phyloP scores from a whole-genome alignment of 768 basidiomycete species.

The Boletus vinaceobasis region DNA sequence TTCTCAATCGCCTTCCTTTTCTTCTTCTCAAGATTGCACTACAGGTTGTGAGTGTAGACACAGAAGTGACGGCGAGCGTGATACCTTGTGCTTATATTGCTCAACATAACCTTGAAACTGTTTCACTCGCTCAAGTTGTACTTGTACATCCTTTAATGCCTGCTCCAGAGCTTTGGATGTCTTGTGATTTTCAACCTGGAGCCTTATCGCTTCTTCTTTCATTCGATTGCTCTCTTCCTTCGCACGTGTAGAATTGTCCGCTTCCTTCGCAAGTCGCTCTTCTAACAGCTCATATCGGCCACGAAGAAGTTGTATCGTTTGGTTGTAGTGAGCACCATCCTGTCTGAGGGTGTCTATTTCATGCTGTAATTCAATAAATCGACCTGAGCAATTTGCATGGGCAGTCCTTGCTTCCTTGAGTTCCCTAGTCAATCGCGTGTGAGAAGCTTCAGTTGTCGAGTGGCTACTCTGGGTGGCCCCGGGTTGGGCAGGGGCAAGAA shows the following conservation, averaged over 20 bases:
- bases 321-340: background rate
- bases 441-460: conserved; percentile 3
- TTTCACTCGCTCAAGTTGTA: conserved; percentile 19
- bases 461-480: background rate
- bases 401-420: conserved; percentile 8
- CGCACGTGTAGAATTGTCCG: background rate
- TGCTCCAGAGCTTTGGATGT: conserved; percentile 12
- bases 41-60: background rate
- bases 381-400: conserved; percentile 15
- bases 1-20: conserved; percentile 25
- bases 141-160: conserved; percentile 13
- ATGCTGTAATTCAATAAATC: conserved; percentile 4
- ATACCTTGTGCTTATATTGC: conserved; percentile 23
- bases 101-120: conserved; percentile 22
- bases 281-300: conserved; percentile 14
- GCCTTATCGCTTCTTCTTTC: conserved; percentile 20
- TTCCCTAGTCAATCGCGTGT: conserved; percentile 11
- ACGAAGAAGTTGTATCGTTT: conserved; percentile 14
- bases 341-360: conserved; percentile 13
- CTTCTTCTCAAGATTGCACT: conserved; percentile 25
- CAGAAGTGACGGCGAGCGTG: background rate
- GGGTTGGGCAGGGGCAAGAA: conserved; percentile 20
- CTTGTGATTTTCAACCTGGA: conserved; percentile 26
- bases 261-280: conserved; percentile 10
- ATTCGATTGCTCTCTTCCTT: conserved; percentile 12